Percentiles rank a stretch among this genome's conserved stretches.
phyloP scores from a whole-genome alignment of 139 green algal species.

The Tetraselmis striata region DNA sequence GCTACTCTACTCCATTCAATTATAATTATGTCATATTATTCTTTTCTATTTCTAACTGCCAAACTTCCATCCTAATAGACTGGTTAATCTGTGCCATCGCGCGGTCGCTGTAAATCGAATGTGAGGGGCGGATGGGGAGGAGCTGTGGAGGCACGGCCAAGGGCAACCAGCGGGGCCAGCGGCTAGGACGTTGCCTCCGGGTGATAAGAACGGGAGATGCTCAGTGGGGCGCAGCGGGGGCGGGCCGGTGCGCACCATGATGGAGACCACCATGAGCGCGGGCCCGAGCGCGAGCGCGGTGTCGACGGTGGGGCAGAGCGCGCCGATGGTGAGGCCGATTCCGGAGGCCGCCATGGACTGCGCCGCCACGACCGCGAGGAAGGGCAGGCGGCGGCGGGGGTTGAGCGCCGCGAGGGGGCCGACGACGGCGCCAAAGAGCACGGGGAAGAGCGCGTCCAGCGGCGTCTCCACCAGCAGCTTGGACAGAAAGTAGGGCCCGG shows the following conservation, averaged over 20 bases:
- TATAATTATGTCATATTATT: too few species aligned
- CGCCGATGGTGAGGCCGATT: conserved; percentile 75
- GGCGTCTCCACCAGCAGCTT: conserved; percentile 86
- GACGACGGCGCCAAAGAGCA: conserved; percentile 70
- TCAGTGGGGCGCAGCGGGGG: too few species aligned
- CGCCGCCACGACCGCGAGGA: not conserved
- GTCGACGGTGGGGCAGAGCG: conserved; percentile 63
- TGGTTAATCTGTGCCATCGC: too few species aligned
- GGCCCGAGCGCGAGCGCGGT: conserved; percentile 87
- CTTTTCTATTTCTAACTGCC: too few species aligned
- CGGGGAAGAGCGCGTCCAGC: conserved; percentile 69
- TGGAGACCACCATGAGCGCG: conserved; percentile 86
- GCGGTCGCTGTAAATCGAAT: too few species aligned
- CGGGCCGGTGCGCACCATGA: conserved; percentile 92
- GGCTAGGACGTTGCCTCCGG: too few species aligned
- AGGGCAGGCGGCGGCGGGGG: conserved; percentile 14
- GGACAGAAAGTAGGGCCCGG: conserved; percentile 54
- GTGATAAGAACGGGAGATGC: too few species aligned
- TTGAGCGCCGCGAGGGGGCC: conserved; percentile 79
- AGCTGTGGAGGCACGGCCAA: too few species aligned
- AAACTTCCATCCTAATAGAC: too few species aligned
- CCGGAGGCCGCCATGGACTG: conserved; percentile 1
- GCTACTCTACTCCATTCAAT: too few species aligned
- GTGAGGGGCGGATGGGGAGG: too few species aligned
- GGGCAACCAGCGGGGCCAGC: too few species aligned